Evolutionary conservation across 129 eudicot species (phyloP).

Genomic region (Artemisia annua): DNA sequence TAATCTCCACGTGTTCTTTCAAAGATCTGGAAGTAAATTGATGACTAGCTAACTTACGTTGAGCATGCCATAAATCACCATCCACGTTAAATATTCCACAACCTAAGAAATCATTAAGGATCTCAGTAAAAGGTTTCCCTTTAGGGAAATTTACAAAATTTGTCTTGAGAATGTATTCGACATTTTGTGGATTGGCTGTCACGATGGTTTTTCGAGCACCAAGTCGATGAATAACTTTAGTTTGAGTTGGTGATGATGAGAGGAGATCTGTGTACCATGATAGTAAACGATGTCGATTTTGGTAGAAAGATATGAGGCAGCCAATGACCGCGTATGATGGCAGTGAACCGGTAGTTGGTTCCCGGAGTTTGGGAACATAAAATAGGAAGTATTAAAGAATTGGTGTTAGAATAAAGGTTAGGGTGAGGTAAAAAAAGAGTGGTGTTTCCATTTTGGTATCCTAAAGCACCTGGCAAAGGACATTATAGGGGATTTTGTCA

Average conservation of each 20-base stretch:
- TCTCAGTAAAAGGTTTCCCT: conserved; percentile 52
- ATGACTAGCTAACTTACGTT: conserved; percentile 54
- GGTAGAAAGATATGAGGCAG: conserved; percentile 45
- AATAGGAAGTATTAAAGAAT: background rate
- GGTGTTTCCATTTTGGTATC: conserved; percentile 12
- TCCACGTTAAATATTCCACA: conserved; percentile 56
- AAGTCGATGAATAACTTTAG: conserved; percentile 34
- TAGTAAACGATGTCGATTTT: conserved; percentile 40
- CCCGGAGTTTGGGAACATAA: background rate
- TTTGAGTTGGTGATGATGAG: conserved; percentile 39
- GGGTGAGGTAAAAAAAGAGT: conserved; percentile 1
- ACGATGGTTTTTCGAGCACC: conserved; percentile 42
- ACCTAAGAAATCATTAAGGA: conserved; percentile 48
- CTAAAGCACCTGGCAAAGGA: background rate
- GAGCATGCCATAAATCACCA: conserved; percentile 48
- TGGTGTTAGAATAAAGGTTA: conserved; percentile 13
- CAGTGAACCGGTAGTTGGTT: conserved; percentile 9
- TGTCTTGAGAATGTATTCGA: conserved; percentile 51
- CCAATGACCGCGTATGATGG: conserved; percentile 45
- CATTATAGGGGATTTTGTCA: background rate
- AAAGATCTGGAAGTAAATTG: conserved; percentile 43
- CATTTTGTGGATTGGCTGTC: conserved; percentile 51
- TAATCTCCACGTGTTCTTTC: conserved; percentile 31
- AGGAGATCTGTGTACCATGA: conserved; percentile 60
- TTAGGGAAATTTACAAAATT: conserved; percentile 52